A percentile compares a stretch with the other conserved stretches of the same genome.
Evolutionary conservation across 371 early-diverging fungal genomes (phyloP).

Genomic region (Choanephora cucurbitarum): DNA sequence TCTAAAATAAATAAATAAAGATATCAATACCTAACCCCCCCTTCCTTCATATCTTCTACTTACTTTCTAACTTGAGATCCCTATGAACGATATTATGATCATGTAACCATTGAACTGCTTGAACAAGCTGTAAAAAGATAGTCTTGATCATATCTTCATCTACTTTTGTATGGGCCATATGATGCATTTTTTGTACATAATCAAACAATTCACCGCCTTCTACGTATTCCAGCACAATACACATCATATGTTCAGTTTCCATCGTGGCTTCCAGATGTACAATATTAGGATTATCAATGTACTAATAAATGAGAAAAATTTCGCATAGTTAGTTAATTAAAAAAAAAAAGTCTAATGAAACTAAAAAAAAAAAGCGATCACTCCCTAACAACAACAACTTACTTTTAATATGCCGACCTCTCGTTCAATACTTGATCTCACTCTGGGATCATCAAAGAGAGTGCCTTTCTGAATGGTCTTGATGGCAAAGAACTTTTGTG

Average conservation of each 20-base stretch:
- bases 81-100: conserved; percentile 73
- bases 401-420: conserved; percentile 52
- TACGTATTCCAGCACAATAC: conserved; percentile 68
- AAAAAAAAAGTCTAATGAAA: background rate
- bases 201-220: conserved; percentile 70
- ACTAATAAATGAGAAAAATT: conserved; percentile 28
- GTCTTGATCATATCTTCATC: conserved; percentile 32
- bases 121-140: conserved; percentile 55
- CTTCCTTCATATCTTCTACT: conserved; percentile 11
- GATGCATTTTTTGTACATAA: conserved; percentile 55
- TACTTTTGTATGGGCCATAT: conserved; percentile 8
- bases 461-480: conserved; percentile 46
- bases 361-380: too few relatives aligned
- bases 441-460: conserved; percentile 38
- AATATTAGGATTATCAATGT: conserved; percentile 68
- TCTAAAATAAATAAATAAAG: conserved; percentile 14
- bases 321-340: too few relatives aligned
- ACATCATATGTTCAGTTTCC: conserved; percentile 63
- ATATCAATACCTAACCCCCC: too few relatives aligned
- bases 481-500: conserved; percentile 33
- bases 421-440: conserved; percentile 49
- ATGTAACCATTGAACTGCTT: conserved; percentile 72
- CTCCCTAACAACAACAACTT: too few relatives aligned
- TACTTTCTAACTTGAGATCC: conserved; percentile 81
- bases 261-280: conserved; percentile 73